phyloP scores from a whole-genome alignment of 495 filamentous ascomycete genomes.

The Astrocystis sublimbata region DNA sequence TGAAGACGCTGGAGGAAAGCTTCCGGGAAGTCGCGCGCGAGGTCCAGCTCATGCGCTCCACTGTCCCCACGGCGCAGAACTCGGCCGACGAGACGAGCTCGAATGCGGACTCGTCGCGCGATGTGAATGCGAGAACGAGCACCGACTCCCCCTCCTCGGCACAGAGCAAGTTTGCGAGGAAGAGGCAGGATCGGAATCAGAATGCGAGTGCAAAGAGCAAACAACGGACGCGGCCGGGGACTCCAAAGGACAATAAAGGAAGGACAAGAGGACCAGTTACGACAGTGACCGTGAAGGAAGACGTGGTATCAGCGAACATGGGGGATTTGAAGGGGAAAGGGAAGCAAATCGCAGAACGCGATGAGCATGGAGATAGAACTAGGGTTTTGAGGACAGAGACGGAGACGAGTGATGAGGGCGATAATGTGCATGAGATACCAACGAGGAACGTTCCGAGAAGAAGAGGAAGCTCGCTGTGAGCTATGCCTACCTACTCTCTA shows the following conservation, averaged over 20 bases:
- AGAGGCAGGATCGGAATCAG: conserved; percentile 17
- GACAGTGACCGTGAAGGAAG: conserved; percentile 15
- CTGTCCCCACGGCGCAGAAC: conserved; percentile 43
- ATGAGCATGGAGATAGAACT: conserved; percentile 19
- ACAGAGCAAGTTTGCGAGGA: conserved; percentile 23
- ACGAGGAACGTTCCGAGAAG: conserved; percentile 17
- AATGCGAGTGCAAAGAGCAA: too few relatives aligned
- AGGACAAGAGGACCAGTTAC: not conserved
- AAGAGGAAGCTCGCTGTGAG: conserved; percentile 36
- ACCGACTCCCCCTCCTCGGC: not conserved
- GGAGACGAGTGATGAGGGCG: too few relatives aligned
- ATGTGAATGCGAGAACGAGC: too few relatives aligned
- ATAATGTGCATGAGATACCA: too few relatives aligned
- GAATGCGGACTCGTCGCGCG: not conserved
- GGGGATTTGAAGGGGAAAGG: conserved; percentile 35
- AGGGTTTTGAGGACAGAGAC: too few relatives aligned
- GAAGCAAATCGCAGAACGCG: conserved; percentile 25
- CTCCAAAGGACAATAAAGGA: conserved; percentile 21
- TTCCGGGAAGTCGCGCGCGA: conserved; percentile 84
- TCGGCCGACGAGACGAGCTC: conserved; percentile 38
- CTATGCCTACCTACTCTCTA: too few relatives aligned
- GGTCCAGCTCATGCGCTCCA: conserved; percentile 64
- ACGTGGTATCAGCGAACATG: too few relatives aligned
- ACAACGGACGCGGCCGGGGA: conserved; percentile 22
- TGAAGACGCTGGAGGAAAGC: conserved; percentile 86